phyloP scores from a whole-genome alignment of 1,284 basidiomycete species.

The Puccinia hordei region DNA sequence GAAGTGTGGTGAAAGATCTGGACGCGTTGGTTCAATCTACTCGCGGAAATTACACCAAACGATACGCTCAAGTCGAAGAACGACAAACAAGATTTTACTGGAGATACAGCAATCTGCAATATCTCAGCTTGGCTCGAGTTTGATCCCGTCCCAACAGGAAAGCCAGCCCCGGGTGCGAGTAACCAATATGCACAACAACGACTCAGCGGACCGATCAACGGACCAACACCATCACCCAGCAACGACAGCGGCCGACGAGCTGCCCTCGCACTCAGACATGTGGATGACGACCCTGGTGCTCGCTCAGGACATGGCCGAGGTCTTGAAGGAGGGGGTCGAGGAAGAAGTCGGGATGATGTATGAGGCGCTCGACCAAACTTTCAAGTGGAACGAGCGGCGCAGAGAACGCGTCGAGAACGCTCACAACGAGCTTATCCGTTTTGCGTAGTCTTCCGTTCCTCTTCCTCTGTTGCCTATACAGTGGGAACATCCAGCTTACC shows the following conservation, averaged over 20 bases:
- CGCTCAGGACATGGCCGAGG: constrained; percentile 40
- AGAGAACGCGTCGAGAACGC: constrained; percentile 46
- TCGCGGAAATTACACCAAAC: too few relatives aligned
- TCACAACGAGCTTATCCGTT: constrained; percentile 40
- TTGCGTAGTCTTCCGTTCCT: background rate
- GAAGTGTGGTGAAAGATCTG: too few relatives aligned
- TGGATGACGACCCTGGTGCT: constrained; percentile 31
- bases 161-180: background rate
- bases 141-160: background rate
- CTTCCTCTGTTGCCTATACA: background rate
- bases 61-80: too few relatives aligned
- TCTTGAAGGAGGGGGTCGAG: constrained; percentile 42
- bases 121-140: too few relatives aligned
- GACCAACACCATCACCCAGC: background rate
- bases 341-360: constrained; percentile 44
- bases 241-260: constrained; percentile 10
- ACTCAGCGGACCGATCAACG: background rate
- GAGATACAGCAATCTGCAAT: too few relatives aligned
- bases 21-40: too few relatives aligned
- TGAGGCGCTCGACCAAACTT: constrained; percentile 46
- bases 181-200: background rate
- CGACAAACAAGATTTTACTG: too few relatives aligned
- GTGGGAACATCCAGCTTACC: background rate
- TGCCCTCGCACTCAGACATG: constrained; percentile 21
- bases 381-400: constrained; percentile 46